These are phyloP conservation scores for Ceratobasidium papillatum DNA, from an alignment of 1,284 basidiomycete genomes.

Conservation along the genomic window DNA sequence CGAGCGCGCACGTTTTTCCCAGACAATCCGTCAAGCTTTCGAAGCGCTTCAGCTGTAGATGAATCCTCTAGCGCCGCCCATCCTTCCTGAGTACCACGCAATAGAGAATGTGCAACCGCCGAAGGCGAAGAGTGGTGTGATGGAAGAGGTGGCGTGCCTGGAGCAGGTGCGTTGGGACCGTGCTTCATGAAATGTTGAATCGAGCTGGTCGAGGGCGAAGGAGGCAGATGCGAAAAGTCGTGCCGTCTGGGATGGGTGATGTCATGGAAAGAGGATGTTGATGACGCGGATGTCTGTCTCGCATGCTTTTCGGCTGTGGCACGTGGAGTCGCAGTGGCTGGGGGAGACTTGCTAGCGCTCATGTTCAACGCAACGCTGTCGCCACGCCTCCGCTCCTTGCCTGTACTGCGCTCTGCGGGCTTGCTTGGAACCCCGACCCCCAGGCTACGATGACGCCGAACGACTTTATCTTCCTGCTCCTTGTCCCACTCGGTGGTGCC, in stretches of 20 bases:
- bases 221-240: conserved; percentile 89
- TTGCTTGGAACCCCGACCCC: conserved; percentile 61
- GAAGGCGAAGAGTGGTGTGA: conserved; percentile 44
- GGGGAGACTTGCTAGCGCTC: conserved; percentile 55
- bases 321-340: conserved; percentile 43
- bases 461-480: conserved; percentile 61
- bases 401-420: conserved; percentile 56
- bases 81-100: conserved; percentile 82
- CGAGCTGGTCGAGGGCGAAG: conserved; percentile 83
- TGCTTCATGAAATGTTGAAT: conserved; percentile 80
- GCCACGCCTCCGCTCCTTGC: conserved; percentile 66
- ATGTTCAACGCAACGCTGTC: conserved; percentile 66
- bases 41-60: conserved; percentile 87
- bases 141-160: conserved; percentile 60
- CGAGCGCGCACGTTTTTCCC: conserved; percentile 68
- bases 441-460: conserved; percentile 76
- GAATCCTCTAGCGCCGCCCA: conserved; percentile 86
- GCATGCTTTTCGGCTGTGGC: conserved; percentile 46
- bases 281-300: conserved; percentile 53
- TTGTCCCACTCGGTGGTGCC: conserved; percentile 45
- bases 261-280: conserved; percentile 67
- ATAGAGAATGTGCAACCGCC: conserved; percentile 79
- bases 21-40: conserved; percentile 91
- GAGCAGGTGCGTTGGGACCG: conserved; percentile 57
- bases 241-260: conserved; percentile 53